These are phyloP conservation scores for Ceriops decandra DNA, from an alignment of 345 rosid genomes.

Conservation along the genomic window DNA sequence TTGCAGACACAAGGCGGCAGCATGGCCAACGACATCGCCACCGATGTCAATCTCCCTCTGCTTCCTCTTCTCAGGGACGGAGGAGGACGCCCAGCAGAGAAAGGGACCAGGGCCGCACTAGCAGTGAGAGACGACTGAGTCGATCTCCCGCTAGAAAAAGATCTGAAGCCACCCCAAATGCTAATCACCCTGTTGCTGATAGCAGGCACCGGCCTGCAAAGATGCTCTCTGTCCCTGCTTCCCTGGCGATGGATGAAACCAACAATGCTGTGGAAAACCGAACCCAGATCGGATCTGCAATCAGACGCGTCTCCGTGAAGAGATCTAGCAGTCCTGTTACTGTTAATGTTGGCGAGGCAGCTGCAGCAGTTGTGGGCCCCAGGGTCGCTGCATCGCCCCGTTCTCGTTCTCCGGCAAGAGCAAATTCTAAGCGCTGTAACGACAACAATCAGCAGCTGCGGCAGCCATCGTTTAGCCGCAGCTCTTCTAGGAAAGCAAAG, in stretches of 20 bases:
- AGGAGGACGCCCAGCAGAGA: slow-evolving; percentile 94
- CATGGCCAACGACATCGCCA: slow-evolving; percentile 57
- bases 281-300: slow-evolving; percentile 3
- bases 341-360: slow-evolving; percentile 35
- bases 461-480: slow-evolving; percentile 64
- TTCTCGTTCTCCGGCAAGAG: slow-evolving; percentile 67
- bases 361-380: slow-evolving; percentile 15
- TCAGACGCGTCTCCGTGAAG: slow-evolving; percentile 61
- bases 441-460: slow-evolving; percentile 30
- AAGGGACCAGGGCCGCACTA: slow-evolving; percentile 58
- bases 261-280: slow-evolving; percentile 30
- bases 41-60: slow-evolving; percentile 27
- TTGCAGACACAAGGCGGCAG: slow-evolving; percentile 34
- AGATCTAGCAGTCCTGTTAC: slow-evolving; percentile 21
- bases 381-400: slow-evolving; percentile 67
- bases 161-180: slow-evolving; percentile 37
- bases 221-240: slow-evolving; percentile 80
- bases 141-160: slow-evolving; percentile 71
- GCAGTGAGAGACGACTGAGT: slow-evolving; percentile 68
- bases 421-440: slow-evolving; percentile 22
- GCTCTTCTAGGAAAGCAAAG: slow-evolving; percentile 70
- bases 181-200: background rate
- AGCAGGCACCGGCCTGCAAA: slow-evolving; percentile 44
- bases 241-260: slow-evolving; percentile 40
- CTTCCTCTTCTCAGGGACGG: slow-evolving; percentile 50